Conservation (phyloP, 2,329 filamentous ascomycete species). For the Penicillium digitatum region DNA sequence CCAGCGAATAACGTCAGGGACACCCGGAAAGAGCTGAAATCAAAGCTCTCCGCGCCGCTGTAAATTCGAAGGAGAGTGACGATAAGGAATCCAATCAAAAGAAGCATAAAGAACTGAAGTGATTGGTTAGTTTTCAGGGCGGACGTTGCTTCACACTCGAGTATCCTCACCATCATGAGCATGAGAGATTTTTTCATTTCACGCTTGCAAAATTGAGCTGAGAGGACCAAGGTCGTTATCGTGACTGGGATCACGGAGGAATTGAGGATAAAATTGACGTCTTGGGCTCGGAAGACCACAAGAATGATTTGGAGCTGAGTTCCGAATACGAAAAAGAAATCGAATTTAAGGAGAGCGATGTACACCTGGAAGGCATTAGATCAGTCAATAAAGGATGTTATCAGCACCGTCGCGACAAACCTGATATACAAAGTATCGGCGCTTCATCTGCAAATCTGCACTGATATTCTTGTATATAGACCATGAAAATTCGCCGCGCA, state of each 20-base stretch:
- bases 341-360: constrained; percentile 20
- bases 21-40: constrained; percentile 9
- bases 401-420: background rate
- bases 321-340: constrained; percentile 23
- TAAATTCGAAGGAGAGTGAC: constrained; percentile 9
- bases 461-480: constrained; percentile 23
- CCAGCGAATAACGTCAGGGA: constrained; percentile 17
- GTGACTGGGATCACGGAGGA: constrained; percentile 16
- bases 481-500: constrained; percentile 21
- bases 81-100: constrained; percentile 11
- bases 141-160: background rate
- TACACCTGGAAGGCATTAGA: constrained; percentile 12
- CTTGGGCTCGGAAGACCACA: constrained; percentile 7
- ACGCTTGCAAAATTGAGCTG: constrained; percentile 16
- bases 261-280: constrained; percentile 15
- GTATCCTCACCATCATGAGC: constrained; percentile 12
- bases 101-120: constrained; percentile 11
- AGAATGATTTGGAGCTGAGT: constrained; percentile 20
- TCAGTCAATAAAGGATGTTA: background rate
- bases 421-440: constrained; percentile 19
- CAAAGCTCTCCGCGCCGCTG: background rate
- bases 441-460: constrained; percentile 21
- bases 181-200: constrained; percentile 18
- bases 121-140: background rate
- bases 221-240: constrained; percentile 10